Conservation (phyloP, 768 basidiomycete species). For the Leccinum barrowsii region DNA sequence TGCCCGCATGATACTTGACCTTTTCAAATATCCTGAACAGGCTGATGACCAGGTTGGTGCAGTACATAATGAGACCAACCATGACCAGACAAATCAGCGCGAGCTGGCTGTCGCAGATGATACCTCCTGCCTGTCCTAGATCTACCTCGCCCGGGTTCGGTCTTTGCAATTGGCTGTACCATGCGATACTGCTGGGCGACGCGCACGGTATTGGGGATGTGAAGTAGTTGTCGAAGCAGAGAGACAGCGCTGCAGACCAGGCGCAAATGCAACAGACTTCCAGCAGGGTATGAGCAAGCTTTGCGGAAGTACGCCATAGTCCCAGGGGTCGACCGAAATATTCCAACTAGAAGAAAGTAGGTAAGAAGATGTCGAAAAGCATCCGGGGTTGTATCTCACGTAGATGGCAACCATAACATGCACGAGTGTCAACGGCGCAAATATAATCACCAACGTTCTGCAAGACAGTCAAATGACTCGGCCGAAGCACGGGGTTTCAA, state of each 20-base stretch:
- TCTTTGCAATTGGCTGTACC: conserved; percentile 61
- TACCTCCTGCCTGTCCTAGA: conserved; percentile 47
- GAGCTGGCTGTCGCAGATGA: conserved; percentile 72
- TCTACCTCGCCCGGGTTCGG: conserved; percentile 5
- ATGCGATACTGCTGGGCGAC: conserved; percentile 51
- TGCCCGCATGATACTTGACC: conserved; percentile 66
- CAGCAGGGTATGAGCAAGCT: conserved; percentile 80
- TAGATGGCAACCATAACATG: conserved; percentile 88
- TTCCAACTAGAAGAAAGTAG: conserved; percentile 57
- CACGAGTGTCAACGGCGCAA: conserved; percentile 75
- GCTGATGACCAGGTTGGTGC: conserved; percentile 80
- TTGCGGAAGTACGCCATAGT: conserved; percentile 86
- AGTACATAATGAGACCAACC: conserved; percentile 75
- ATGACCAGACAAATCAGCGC: conserved; percentile 76
- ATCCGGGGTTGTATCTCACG: conserved; percentile 41
- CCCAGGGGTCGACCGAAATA: conserved; percentile 91
- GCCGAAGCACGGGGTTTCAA: background rate
- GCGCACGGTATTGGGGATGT: conserved; percentile 82
- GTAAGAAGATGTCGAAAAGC: conserved; percentile 14
- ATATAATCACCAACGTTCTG: conserved; percentile 81
- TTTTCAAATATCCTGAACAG: conserved; percentile 87
- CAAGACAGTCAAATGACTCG: background rate
- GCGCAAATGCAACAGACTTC: conserved; percentile 90
- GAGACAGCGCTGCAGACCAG: conserved; percentile 88
- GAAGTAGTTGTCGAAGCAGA: conserved; percentile 90